Evolutionary conservation across 768 basidiomycete species (phyloP).

Genomic region (Boletales sp.): DNA sequence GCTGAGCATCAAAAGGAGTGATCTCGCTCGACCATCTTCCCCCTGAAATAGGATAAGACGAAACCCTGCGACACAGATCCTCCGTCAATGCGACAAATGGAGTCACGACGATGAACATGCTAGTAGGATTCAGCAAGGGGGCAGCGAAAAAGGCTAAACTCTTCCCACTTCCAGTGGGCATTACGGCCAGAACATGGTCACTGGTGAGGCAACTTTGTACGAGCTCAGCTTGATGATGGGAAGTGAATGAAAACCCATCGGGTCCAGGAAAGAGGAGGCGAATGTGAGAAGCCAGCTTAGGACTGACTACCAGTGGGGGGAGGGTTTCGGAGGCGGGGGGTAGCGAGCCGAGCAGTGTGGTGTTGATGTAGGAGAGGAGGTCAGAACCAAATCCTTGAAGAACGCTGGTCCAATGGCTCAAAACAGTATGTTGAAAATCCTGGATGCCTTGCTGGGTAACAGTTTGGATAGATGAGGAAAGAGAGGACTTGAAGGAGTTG

Average conservation of each 20-base stretch:
- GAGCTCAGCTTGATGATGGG: slow-evolving; percentile 3
- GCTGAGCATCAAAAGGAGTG: background rate
- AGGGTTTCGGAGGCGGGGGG: too few species aligned
- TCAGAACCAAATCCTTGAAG: slow-evolving; percentile 2
- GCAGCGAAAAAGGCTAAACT: slow-evolving; percentile 11
- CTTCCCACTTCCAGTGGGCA: slow-evolving; percentile 14
- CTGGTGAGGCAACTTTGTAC: slow-evolving; percentile 5
- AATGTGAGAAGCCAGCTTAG: too few species aligned
- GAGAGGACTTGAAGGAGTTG: background rate
- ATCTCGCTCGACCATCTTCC: background rate
- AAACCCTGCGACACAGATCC: slow-evolving; percentile 1
- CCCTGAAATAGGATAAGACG: background rate
- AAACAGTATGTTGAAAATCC: background rate
- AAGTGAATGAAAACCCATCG: background rate
- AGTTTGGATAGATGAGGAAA: background rate
- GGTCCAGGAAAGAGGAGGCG: background rate
- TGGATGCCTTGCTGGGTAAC: background rate
- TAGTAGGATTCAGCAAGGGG: background rate
- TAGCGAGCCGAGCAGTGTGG: too few species aligned
- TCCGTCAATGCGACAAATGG: slow-evolving; percentile 8
- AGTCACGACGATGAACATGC: slow-evolving; percentile 2
- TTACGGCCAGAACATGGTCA: slow-evolving; percentile 3
- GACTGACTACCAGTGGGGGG: too few species aligned
- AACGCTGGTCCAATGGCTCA: background rate
- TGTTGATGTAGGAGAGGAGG: background rate